Evolutionary conservation across 2,329 filamentous ascomycete species (phyloP).

Genomic region (Aspergillus sp.): DNA sequence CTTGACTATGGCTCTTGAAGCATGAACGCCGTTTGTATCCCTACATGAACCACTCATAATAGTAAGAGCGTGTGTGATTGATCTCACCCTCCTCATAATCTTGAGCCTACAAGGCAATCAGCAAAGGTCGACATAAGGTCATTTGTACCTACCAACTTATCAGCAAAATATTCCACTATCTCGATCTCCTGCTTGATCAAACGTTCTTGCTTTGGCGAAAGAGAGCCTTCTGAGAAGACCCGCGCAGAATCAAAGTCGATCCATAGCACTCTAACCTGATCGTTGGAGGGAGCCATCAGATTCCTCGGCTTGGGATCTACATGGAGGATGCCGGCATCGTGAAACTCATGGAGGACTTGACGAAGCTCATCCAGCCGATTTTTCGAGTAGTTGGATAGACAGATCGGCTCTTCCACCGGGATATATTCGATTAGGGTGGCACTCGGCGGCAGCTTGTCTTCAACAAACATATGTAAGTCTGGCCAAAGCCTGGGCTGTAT

Average conservation of each 20-base stretch:
- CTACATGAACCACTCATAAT: conserved; percentile 1
- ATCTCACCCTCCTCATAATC: conserved; percentile 6
- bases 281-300: conserved; percentile 15
- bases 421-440: conserved; percentile 18
- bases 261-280: conserved; percentile 15
- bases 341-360: conserved; percentile 12
- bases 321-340: conserved; percentile 14
- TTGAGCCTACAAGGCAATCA: conserved; percentile 1
- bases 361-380: conserved; percentile 8
- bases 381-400: conserved; percentile 13
- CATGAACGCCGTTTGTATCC: no score
- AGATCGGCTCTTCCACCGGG: conserved; percentile 10
- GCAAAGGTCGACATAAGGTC: neutral
- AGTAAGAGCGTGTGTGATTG: conserved; percentile 3
- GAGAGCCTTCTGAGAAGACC: conserved; percentile 12
- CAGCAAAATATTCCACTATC: conserved; percentile 16
- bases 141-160: conserved; percentile 12
- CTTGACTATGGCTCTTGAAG: no score
- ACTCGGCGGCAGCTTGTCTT: conserved; percentile 15
- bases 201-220: neutral
- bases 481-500: conserved; percentile 10
- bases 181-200: conserved; percentile 15
- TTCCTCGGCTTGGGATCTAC: conserved; percentile 17
- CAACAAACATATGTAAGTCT: conserved; percentile 12
- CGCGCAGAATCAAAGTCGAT: conserved; percentile 20